Base-by-base conservation (phyloP, 352 stramenopile genomes). In the Phytopythium chamaehyphon region DNA sequence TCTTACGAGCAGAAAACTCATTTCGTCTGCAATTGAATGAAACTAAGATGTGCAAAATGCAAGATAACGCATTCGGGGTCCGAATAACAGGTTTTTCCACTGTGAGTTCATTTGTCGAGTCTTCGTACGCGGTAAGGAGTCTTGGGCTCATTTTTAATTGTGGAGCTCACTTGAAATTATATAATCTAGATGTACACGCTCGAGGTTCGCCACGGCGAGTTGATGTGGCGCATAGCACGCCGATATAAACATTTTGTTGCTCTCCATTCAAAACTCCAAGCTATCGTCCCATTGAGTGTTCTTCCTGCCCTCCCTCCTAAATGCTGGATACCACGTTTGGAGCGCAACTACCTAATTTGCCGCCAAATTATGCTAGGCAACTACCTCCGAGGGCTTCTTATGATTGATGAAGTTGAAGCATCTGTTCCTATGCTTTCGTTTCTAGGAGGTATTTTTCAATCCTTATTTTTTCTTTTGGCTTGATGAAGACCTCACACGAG, bases 401-500 rank as follows among this genome's bases (percentile, higher is more conserved):
- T 80, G 51, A 62, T 88, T 28, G 65, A 82, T 10, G 15, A 47
- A 15, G 36, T 71, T 2, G 54, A 70, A 8, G 47, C 62, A n/a
- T 77, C 74, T 6, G 68, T 76, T 8, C 50, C 61, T 19, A 22
- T 86, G 37, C 62, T 88, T 3, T 66, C 70, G 11, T 88, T 88
- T 45, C 66, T 88, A 0, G 77, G 77, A 48, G 77, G 77, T 86
- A 38, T 11, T 11, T 3, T 2, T 37, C 12, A 23, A 10, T 23
- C 11, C 23, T 24, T 12, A 18, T 22, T 23, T 37, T 43, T 6
- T 19, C 18, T 8, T 15, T 39, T 10, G 36, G 43, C 23, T 2
- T 10, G 9, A 14, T 44, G 19, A 40, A 33, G 23, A 40, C 22
- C 21, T 45, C 1, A 18, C 21, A 40, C 1, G 21, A 21, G 15